Conservation (phyloP, 2,329 filamentous ascomycete genomes). For the Pyrenophora teres region DNA sequence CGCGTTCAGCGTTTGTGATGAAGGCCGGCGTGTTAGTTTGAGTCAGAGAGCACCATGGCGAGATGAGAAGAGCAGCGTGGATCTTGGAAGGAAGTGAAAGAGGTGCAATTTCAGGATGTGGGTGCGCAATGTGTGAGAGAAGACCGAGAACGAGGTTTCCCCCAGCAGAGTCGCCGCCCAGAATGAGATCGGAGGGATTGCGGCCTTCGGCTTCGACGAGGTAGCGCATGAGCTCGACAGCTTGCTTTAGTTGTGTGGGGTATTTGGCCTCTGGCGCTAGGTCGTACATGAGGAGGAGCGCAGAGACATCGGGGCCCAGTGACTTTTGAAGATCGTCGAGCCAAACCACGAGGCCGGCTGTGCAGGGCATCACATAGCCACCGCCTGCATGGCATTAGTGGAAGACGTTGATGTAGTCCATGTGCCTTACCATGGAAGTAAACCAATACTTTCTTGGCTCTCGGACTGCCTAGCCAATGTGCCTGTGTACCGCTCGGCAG, state of each 20-base stretch:
- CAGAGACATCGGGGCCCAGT: constrained; percentile 55
- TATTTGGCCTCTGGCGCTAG: constrained; percentile 57
- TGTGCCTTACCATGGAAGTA: constrained; percentile 52
- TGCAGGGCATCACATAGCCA: constrained; percentile 59
- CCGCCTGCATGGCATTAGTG: constrained; percentile 51
- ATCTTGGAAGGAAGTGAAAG: constrained; percentile 52
- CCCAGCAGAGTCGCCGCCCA: constrained; percentile 61
- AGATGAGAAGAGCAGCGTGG: constrained; percentile 59
- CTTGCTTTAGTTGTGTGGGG: constrained; percentile 56
- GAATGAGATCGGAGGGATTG: constrained; percentile 49
- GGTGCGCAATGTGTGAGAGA: constrained; percentile 60
- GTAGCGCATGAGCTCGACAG: constrained; percentile 51
- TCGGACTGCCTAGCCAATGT: constrained; percentile 53
- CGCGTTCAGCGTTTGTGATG: constrained; percentile 55
- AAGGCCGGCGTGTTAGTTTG: constrained; percentile 51
- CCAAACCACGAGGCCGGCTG: constrained; percentile 56
- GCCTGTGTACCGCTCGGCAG: constrained; percentile 51
- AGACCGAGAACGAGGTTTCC: constrained; percentile 55
- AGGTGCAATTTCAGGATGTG: constrained; percentile 57
- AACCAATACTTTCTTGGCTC: constrained; percentile 49
- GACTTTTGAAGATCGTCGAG: constrained; percentile 51
- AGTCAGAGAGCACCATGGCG: constrained; percentile 61
- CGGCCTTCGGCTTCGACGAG: constrained; percentile 47
- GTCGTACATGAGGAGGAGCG: constrained; percentile 63
- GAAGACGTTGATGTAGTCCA: background rate